Conservation (phyloP, 805 yeast genomes). For the Nakazawaea peltata region DNA sequence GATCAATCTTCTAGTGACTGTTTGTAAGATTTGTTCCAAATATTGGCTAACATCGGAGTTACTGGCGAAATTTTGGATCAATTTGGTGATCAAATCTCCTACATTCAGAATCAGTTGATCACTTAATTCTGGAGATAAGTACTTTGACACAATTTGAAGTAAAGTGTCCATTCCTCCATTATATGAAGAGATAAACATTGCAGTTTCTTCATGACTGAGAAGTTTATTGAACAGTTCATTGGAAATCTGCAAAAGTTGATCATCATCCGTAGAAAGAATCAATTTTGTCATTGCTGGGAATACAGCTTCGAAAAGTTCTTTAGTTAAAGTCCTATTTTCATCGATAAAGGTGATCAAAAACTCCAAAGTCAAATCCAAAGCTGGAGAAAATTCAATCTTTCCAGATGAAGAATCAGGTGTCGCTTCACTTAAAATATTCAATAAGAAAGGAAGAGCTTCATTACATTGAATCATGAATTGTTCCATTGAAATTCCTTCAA, state of each 20-base stretch:
- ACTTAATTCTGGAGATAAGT: slow-evolving; percentile 61
- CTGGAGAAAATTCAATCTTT: slow-evolving; percentile 48
- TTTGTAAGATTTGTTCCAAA: slow-evolving; percentile 55
- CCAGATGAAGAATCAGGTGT: slow-evolving; percentile 15
- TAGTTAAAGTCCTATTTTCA: slow-evolving; percentile 21
- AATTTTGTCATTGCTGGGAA: slow-evolving; percentile 36
- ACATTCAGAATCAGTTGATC: slow-evolving; percentile 80
- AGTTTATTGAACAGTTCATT: slow-evolving; percentile 67
- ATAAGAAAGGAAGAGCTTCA: slow-evolving; percentile 42
- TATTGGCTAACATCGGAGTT: slow-evolving; percentile 31
- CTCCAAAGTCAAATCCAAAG: slow-evolving; percentile 50
- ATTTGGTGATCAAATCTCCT: slow-evolving; percentile 37
- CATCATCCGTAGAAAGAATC: slow-evolving; percentile 48
- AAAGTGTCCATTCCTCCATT: slow-evolving; percentile 44
- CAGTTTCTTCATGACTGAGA: slow-evolving; percentile 29
- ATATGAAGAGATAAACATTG: slow-evolving; percentile 25
- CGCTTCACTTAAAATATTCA: slow-evolving; percentile 28
- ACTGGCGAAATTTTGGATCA: slow-evolving; percentile 22
- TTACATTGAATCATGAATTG: slow-evolving; percentile 42
- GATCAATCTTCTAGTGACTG: slow-evolving; percentile 61
- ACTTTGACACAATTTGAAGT: slow-evolving; percentile 57
- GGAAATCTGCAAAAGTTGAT: slow-evolving; percentile 68
- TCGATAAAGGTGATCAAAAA: slow-evolving; percentile 42
- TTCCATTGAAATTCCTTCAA: slow-evolving; percentile 35
- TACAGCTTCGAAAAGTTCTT: slow-evolving; percentile 30